Percentiles rank a stretch among this genome's conserved stretches.
These are phyloP conservation scores for Verbascum thapsus DNA, from an alignment of 257 asterid genomes.

Conservation along the genomic window DNA sequence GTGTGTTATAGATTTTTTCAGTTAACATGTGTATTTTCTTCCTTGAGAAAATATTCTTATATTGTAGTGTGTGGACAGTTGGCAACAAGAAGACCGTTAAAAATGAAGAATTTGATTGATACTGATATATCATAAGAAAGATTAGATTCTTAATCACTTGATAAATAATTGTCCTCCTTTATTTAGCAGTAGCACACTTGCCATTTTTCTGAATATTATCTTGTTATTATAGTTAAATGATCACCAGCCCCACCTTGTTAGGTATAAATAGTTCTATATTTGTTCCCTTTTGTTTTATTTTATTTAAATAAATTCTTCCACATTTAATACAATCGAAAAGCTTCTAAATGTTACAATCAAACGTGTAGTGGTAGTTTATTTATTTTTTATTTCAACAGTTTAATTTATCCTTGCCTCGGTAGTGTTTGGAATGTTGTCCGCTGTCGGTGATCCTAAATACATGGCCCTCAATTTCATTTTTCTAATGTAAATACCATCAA, in stretches of 20 bases:
- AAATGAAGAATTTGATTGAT: constrained; percentile 28
- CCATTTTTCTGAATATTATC: constrained; percentile 25
- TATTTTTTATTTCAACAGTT: neutral
- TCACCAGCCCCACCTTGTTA: neutral
- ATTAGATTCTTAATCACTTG: constrained; percentile 24
- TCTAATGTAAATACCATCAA: neutral
- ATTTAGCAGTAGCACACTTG: constrained; percentile 14
- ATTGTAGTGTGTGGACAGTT: constrained; percentile 33
- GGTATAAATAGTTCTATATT: neutral
- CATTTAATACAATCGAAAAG: too few species aligned
- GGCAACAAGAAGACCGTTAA: constrained; percentile 29
- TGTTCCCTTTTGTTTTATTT: neutral
- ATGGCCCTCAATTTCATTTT: neutral
- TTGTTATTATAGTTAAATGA: constrained; percentile 4
- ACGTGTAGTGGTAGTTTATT: neutral
- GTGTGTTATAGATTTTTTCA: too few species aligned
- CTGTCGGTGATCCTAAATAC: constrained; percentile 23
- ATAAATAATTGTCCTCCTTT: constrained; percentile 16
- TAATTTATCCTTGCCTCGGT: too few species aligned
- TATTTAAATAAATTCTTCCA: neutral
- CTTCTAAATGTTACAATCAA: neutral
- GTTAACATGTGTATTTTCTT: too few species aligned
- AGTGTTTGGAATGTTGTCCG: neutral
- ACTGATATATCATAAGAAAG: neutral
- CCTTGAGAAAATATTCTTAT: constrained; percentile 27